Conservation (phyloP, 805 yeast genomes). For the Candida ulmi region DNA sequence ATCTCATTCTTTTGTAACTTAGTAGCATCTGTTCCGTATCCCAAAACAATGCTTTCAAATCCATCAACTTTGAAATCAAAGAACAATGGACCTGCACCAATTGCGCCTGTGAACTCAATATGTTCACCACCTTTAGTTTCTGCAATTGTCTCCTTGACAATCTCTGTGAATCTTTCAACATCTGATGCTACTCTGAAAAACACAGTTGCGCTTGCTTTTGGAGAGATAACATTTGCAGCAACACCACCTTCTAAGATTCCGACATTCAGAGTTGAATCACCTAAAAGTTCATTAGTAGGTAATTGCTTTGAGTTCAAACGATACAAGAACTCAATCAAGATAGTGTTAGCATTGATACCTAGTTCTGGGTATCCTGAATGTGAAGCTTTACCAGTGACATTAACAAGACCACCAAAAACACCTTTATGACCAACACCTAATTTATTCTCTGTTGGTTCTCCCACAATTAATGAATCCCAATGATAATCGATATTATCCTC, state of each 20-base stretch:
- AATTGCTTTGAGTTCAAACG: constrained; percentile 34
- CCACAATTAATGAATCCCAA: constrained; percentile 58
- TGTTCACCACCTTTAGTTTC: constrained; percentile 17
- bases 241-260: constrained; percentile 56
- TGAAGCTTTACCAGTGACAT: constrained; percentile 44
- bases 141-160: constrained; percentile 27
- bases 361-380: constrained; percentile 68
- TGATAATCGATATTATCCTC: constrained; percentile 31
- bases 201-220: constrained; percentile 40
- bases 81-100: constrained; percentile 32
- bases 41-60: constrained; percentile 43
- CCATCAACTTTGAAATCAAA: constrained; percentile 56
- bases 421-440: constrained; percentile 69
- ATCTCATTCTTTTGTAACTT: constrained; percentile 25
- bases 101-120: constrained; percentile 8
- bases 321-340: constrained; percentile 43
- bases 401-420: constrained; percentile 31
- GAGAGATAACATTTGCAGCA: constrained; percentile 59
- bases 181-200: constrained; percentile 47
- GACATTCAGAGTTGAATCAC: constrained; percentile 53
- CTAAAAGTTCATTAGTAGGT: constrained; percentile 47
- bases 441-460: constrained; percentile 66
- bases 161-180: constrained; percentile 28
- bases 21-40: constrained; percentile 48
- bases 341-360: constrained; percentile 54